Percentiles rank a stretch among this genome's conserved stretches.
Evolutionary conservation across 2,329 filamentous ascomycete genomes (phyloP).

Genomic region (Pseudomassariella vexata): DNA sequence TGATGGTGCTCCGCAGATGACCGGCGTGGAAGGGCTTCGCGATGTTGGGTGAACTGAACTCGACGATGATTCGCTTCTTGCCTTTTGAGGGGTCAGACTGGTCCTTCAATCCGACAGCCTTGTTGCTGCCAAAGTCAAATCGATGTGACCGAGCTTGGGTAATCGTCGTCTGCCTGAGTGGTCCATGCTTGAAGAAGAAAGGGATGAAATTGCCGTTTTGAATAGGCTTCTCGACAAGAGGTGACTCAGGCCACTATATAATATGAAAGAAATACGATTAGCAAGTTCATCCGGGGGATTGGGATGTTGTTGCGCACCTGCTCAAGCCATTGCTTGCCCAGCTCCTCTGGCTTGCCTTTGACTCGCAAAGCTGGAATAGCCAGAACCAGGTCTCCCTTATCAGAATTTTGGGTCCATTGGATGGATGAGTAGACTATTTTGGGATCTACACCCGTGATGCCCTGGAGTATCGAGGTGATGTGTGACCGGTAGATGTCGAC

Average conservation of each 20-base stretch:
- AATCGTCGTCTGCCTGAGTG: slow-evolving; percentile 60
- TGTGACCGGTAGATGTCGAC: slow-evolving; percentile 76
- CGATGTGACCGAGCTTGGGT: slow-evolving; percentile 62
- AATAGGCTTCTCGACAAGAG: slow-evolving; percentile 65
- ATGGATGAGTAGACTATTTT: slow-evolving; percentile 69
- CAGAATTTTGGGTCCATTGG: slow-evolving; percentile 72
- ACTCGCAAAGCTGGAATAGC: slow-evolving; percentile 75
- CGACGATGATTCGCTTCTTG: slow-evolving; percentile 52
- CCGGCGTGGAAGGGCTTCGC: slow-evolving; percentile 72
- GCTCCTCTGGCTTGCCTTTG: slow-evolving; percentile 62
- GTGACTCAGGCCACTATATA: slow-evolving; percentile 63
- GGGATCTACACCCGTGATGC: slow-evolving; percentile 64
- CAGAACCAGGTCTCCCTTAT: slow-evolving; percentile 77
- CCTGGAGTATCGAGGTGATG: slow-evolving; percentile 61
- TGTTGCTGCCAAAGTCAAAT: slow-evolving; percentile 59
- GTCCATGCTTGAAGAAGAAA: slow-evolving; percentile 73
- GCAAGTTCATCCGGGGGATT: slow-evolving; percentile 2
- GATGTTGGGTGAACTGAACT: slow-evolving; percentile 73
- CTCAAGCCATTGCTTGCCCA: slow-evolving; percentile 55
- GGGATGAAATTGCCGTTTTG: slow-evolving; percentile 65
- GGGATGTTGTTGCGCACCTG: slow-evolving; percentile 38
- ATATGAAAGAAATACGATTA: slow-evolving; percentile 4
- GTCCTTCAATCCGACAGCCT: slow-evolving; percentile 52
- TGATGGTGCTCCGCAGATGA: slow-evolving; percentile 71
- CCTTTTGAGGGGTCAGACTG: slow-evolving; percentile 29